These are phyloP conservation scores for Geoglossum glabrum DNA, from an alignment of 495 filamentous ascomycete genomes.

Conservation along the genomic window DNA sequence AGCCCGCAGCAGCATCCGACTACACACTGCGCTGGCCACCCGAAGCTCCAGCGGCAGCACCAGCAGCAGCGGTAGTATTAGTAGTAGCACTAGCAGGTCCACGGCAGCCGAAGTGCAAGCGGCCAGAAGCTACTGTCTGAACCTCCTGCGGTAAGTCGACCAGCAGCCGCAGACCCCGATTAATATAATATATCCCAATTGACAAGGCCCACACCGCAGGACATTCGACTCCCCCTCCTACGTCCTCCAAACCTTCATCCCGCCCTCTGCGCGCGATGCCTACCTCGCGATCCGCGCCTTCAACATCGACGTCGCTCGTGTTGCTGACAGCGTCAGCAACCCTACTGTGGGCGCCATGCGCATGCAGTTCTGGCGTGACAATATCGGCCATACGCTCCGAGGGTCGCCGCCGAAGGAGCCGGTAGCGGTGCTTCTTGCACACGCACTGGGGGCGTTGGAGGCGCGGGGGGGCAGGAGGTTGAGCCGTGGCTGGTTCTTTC, in stretches of 20 bases:
- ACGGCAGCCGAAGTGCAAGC: background rate
- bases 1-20: background rate
- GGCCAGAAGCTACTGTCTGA: background rate
- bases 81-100: background rate
- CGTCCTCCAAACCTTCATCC: slow-evolving; percentile 68
- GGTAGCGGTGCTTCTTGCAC: slow-evolving; percentile 62
- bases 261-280: slow-evolving; percentile 44
- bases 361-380: slow-evolving; percentile 86
- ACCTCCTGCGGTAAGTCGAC: background rate
- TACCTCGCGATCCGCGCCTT: slow-evolving; percentile 84
- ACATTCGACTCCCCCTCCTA: slow-evolving; percentile 75
- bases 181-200: background rate
- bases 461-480: slow-evolving; percentile 33
- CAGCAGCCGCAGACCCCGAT: background rate
- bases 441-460: slow-evolving; percentile 42
- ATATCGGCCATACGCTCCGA: slow-evolving; percentile 51
- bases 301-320: slow-evolving; percentile 73
- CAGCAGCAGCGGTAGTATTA: background rate
- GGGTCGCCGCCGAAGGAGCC: slow-evolving; percentile 70
- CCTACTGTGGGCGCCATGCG: slow-evolving; percentile 66
- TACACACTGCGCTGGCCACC: background rate
- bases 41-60: background rate
- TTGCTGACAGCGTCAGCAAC: slow-evolving; percentile 72
- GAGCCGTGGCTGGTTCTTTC: slow-evolving; percentile 62
- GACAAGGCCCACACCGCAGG: slow-evolving; percentile 21